These are phyloP conservation scores for Lecanicillium sp. DNA, from an alignment of 2,329 filamentous ascomycete genomes.

Conservation along the genomic window DNA sequence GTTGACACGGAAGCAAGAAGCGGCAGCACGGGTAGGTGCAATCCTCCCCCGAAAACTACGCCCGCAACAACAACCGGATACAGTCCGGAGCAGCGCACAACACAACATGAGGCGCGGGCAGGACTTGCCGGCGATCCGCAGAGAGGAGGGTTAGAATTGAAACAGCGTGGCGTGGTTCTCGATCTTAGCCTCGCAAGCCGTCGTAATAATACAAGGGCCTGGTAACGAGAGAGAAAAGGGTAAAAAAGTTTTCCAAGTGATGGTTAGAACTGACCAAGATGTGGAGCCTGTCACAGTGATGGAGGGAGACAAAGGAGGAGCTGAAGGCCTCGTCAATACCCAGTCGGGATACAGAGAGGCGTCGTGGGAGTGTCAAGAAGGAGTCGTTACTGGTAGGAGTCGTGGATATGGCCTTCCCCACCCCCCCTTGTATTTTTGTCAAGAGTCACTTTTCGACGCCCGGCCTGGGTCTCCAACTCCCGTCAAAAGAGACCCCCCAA, in stretches of 20 bases:
- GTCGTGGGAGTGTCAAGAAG: too few relatives aligned
- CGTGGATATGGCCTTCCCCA: too few relatives aligned
- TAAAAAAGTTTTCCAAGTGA: too few relatives aligned
- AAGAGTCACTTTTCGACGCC: too few relatives aligned
- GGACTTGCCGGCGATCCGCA: slow-evolving; percentile 15
- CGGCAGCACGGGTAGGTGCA: too few relatives aligned
- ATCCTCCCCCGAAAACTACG: too few relatives aligned
- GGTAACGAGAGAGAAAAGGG: neutral
- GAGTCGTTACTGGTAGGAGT: slow-evolving; percentile 6
- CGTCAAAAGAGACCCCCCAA: slow-evolving; percentile 5
- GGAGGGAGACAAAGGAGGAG: too few relatives aligned
- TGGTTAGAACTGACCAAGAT: neutral
- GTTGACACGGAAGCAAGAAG: neutral
- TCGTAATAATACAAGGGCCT: neutral
- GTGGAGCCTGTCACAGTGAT: slow-evolving; percentile 6
- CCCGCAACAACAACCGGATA: neutral
- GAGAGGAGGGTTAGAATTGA: slow-evolving; percentile 17
- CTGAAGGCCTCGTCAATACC: too few relatives aligned
- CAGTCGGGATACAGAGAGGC: too few relatives aligned
- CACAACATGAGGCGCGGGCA: neutral
- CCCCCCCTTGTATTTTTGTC: neutral
- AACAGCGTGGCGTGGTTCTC: slow-evolving; percentile 23
- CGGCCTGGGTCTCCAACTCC: too few relatives aligned
- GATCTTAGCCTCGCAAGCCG: slow-evolving; percentile 14
- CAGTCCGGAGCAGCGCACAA: neutral